Conservation (phyloP, 345 rosid species). For the Aegle marmelos region DNA sequence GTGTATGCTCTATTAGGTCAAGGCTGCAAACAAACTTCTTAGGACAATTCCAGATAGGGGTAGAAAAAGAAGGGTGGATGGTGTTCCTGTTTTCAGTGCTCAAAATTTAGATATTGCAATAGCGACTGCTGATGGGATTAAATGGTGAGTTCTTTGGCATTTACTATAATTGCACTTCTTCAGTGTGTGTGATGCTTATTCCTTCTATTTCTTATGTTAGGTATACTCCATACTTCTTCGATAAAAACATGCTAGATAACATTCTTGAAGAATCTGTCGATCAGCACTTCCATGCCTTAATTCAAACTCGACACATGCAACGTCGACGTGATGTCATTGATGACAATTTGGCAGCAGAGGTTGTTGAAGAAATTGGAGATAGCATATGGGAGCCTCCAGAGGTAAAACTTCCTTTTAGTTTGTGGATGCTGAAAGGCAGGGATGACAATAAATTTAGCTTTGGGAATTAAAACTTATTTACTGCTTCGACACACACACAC, state of each 20-base stretch:
- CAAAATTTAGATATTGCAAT: constrained; percentile 94
- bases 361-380: constrained; percentile 87
- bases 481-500: background rate
- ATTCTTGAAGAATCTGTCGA: constrained; percentile 95
- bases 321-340: constrained; percentile 80
- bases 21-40: constrained; percentile 86
- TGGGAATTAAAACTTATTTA: constrained; percentile 5
- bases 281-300: constrained; percentile 81
- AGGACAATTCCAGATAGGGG: constrained; percentile 52
- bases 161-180: background rate
- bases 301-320: constrained; percentile 85
- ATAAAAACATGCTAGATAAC: constrained; percentile 85
- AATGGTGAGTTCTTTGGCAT: constrained; percentile 50
- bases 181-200: constrained; percentile 14
- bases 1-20: constrained; percentile 49
- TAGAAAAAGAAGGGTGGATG: constrained; percentile 60
- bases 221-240: constrained; percentile 97
- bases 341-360: constrained; percentile 72
- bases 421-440: background rate
- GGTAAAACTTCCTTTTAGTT: constrained; percentile 38
- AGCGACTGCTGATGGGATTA: constrained; percentile 87
- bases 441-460: background rate
- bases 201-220: constrained; percentile 35
- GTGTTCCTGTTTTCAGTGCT: constrained; percentile 93
- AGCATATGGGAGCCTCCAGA: constrained; percentile 86